phyloP scores from a whole-genome alignment of 352 stramenopile genomes.

The Elongisporangium undulatum region DNA sequence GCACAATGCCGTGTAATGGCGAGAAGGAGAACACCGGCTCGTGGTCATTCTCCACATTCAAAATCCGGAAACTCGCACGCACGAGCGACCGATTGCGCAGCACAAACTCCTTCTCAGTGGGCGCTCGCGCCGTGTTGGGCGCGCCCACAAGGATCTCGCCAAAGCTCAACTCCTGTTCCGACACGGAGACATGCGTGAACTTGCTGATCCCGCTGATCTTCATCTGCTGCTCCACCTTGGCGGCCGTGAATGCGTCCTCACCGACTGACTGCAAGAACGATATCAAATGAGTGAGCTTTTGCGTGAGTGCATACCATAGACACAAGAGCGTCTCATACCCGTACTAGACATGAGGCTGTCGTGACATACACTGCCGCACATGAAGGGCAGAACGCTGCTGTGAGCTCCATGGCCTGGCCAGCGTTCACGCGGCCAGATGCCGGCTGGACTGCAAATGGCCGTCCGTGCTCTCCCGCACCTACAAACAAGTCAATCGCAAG shows the following conservation, averaged over 20 bases:
- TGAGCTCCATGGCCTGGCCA: slow-evolving; percentile 61
- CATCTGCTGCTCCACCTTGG: slow-evolving; percentile 44
- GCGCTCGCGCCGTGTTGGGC: slow-evolving; percentile 25
- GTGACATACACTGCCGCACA: slow-evolving; percentile 85
- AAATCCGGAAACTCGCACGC: slow-evolving; percentile 70
- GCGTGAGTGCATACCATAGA: background rate
- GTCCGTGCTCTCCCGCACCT: slow-evolving; percentile 50
- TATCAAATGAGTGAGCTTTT: background rate
- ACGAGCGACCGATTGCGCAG: slow-evolving; percentile 90
- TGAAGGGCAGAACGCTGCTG: slow-evolving; percentile 60
- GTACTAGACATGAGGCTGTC: slow-evolving; percentile 57
- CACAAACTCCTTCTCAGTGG: slow-evolving; percentile 77
- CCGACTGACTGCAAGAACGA: slow-evolving; percentile 19
- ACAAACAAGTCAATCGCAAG: background rate
- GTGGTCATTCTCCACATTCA: slow-evolving; percentile 78
- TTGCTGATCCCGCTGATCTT: slow-evolving; percentile 89
- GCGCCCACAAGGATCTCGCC: slow-evolving; percentile 78
- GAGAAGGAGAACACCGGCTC: slow-evolving; percentile 84
- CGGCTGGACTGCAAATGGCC: slow-evolving; percentile 81
- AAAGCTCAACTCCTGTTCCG: slow-evolving; percentile 79
- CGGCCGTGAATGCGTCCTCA: slow-evolving; percentile 12
- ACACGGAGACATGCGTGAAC: slow-evolving; percentile 84
- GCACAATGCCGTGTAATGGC: slow-evolving; percentile 61
- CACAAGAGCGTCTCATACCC: slow-evolving; percentile 24
- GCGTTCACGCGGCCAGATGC: slow-evolving; percentile 55